A percentile compares a stretch with the other conserved stretches of the same genome.
Evolutionary conservation across 306 rosid species (phyloP).

Genomic region (Casuarina equisetifolia): DNA sequence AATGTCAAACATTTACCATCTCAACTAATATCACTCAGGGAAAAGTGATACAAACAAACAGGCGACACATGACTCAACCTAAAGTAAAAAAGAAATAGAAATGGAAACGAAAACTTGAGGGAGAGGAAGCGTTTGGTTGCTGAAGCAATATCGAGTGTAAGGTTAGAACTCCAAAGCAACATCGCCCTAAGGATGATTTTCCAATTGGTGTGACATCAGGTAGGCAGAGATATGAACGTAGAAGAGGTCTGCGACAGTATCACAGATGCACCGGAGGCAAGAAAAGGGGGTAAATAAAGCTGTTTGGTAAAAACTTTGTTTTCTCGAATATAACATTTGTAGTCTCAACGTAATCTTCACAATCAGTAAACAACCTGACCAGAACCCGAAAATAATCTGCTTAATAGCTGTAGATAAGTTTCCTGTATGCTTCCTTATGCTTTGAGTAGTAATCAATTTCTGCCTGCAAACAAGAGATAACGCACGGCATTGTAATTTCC

Average conservation of each 20-base stretch:
- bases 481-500: conserved; percentile 12
- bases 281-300: not conserved
- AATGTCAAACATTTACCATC: too few relatives aligned
- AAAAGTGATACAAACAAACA: not conserved
- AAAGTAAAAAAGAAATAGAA: too few relatives aligned
- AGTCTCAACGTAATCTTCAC: not conserved
- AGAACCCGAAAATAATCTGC: conserved; percentile 18
- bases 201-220: too few relatives aligned
- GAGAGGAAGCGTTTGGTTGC: too few relatives aligned
- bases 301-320: not conserved
- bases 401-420: conserved; percentile 66
- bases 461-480: conserved; percentile 50
- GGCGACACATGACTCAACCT: not conserved
- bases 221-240: too few relatives aligned
- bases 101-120: too few relatives aligned
- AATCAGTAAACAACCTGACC: conserved; percentile 6
- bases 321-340: not conserved
- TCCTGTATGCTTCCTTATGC: conserved; percentile 74
- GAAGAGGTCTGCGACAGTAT: too few relatives aligned
- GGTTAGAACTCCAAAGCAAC: too few relatives aligned
- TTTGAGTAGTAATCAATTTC: conserved; percentile 64
- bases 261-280: too few relatives aligned
- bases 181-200: too few relatives aligned
- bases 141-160: too few relatives aligned
- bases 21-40: too few relatives aligned